Percentiles rank a stretch among this genome's conserved stretches.
Conservation (phyloP, 306 rosid genomes). For the Betula pendula region DNA sequence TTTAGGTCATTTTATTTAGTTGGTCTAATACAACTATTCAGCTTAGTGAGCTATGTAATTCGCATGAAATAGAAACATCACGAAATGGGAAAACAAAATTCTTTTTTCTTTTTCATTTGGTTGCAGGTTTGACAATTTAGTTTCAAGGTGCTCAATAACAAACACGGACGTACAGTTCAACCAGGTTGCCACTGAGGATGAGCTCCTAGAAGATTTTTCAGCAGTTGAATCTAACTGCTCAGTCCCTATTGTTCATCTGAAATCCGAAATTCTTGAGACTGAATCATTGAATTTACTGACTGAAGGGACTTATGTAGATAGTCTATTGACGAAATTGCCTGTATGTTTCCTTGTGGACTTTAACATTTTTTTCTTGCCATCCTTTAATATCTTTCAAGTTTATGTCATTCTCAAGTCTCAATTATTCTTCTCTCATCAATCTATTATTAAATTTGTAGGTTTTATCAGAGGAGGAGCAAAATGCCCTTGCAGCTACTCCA, state of each 20-base stretch:
- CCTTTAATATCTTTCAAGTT: neutral
- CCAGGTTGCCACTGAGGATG: slow-evolving; percentile 45
- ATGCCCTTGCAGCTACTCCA: slow-evolving; percentile 87
- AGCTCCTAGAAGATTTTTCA: slow-evolving; percentile 44
- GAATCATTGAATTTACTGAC: slow-evolving; percentile 61
- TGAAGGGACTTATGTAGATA: slow-evolving; percentile 65
- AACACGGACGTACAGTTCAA: slow-evolving; percentile 58
- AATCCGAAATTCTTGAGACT: slow-evolving; percentile 62
- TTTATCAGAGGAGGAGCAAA: slow-evolving; percentile 79
- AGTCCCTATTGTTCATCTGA: slow-evolving; percentile 55
- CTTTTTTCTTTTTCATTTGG: slow-evolving; percentile 9
- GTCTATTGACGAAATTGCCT: slow-evolving; percentile 77
- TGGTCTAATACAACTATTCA: neutral
- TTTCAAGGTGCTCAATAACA: slow-evolving; percentile 69
- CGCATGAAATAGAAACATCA: neutral
- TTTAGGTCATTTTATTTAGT: neutral
- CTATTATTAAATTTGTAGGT: slow-evolving; percentile 50
- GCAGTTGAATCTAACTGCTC: slow-evolving; percentile 54
- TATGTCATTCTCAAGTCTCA: slow-evolving; percentile 13
- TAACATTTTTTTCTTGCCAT: neutral
- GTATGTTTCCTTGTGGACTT: slow-evolving; percentile 42
- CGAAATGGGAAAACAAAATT: neutral
- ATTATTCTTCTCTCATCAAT: slow-evolving; percentile 29
- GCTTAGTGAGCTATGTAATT: neutral
- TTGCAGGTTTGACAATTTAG: slow-evolving; percentile 52